A percentile compares a stretch with the other conserved stretches of the same genome.
These are phyloP conservation scores for Clonostachys rosea DNA, from an alignment of 2,329 filamentous ascomycete genomes.

Conservation along the genomic window DNA sequence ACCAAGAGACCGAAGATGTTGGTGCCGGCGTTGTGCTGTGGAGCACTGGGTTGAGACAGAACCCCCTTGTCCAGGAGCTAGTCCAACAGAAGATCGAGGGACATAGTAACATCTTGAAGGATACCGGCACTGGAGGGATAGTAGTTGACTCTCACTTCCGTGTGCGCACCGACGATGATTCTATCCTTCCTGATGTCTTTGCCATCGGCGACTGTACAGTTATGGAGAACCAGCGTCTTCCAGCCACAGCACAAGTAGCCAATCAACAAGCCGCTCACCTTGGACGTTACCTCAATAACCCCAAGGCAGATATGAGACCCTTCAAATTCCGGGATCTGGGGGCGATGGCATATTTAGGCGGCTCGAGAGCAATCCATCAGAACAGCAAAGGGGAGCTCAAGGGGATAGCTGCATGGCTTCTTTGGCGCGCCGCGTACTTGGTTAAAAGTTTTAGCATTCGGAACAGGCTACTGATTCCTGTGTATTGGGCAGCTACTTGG, in stretches of 20 bases:
- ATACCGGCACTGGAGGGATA: conserved; percentile 56
- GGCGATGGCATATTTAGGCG: conserved; percentile 71
- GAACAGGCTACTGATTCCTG: conserved; percentile 69
- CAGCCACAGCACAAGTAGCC: conserved; percentile 74
- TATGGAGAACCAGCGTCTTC: conserved; percentile 48
- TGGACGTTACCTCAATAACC: conserved; percentile 59
- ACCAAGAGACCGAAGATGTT: conserved; percentile 62
- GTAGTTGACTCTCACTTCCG: conserved; percentile 61
- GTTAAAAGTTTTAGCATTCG: conserved; percentile 66
- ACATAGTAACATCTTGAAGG: conserved; percentile 25
- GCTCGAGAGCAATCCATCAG: conserved; percentile 70
- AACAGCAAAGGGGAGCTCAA: conserved; percentile 52
- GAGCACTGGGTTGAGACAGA: conserved; percentile 75
- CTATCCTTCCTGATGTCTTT: conserved; percentile 59
- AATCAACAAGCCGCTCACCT: conserved; percentile 70
- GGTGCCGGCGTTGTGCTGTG: conserved; percentile 71
- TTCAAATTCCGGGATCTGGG: conserved; percentile 70
- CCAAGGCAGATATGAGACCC: conserved; percentile 25
- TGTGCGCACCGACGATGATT: conserved; percentile 32
- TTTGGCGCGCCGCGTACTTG: conserved; percentile 71
- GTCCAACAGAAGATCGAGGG: conserved; percentile 33
- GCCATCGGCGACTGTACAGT: conserved; percentile 69
- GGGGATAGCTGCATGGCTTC: conserved; percentile 59
- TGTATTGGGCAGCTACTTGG: conserved; percentile 64
- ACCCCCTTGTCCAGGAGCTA: conserved; percentile 62